These are phyloP conservation scores for Angomonas ambiguus DNA, from an alignment of 208 protist species.

Conservation along the genomic window DNA sequence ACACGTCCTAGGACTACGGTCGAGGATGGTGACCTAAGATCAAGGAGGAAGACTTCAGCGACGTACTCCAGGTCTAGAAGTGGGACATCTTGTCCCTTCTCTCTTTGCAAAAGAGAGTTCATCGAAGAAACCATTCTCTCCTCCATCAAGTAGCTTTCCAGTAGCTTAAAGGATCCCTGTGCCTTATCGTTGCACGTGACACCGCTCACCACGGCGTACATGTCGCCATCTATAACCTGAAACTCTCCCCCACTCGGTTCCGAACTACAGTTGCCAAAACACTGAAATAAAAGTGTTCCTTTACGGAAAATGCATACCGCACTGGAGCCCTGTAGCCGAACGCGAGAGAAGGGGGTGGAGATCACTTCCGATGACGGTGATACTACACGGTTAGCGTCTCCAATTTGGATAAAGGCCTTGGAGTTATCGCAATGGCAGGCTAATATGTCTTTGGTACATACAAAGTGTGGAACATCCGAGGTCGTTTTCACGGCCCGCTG, in stretches of 20 bases:
- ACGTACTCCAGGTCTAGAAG: conserved; percentile 67
- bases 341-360: conserved; percentile 19
- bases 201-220: conserved; percentile 52
- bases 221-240: conserved; percentile 38
- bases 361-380: conserved; percentile 12
- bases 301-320: conserved; percentile 49
- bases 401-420: too few species aligned
- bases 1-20: conserved; percentile 36
- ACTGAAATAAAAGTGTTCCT: conserved; percentile 49
- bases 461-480: conserved; percentile 33
- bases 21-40: conserved; percentile 23
- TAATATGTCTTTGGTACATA: conserved; percentile 48
- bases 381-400: too few species aligned
- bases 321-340: conserved; percentile 42
- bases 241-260: conserved; percentile 31
- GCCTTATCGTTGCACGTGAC: conserved; percentile 17
- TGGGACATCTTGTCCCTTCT: background rate
- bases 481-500: conserved; percentile 75
- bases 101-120: background rate
- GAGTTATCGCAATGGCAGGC: too few species aligned
- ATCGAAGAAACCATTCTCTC: background rate
- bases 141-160: background rate
- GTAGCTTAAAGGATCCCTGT: background rate
- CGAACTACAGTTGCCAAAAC: conserved; percentile 47
- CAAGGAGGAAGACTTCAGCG: conserved; percentile 70